Conservation (phyloP, 1,284 basidiomycete genomes). For the Naganishia liquefaciens region DNA sequence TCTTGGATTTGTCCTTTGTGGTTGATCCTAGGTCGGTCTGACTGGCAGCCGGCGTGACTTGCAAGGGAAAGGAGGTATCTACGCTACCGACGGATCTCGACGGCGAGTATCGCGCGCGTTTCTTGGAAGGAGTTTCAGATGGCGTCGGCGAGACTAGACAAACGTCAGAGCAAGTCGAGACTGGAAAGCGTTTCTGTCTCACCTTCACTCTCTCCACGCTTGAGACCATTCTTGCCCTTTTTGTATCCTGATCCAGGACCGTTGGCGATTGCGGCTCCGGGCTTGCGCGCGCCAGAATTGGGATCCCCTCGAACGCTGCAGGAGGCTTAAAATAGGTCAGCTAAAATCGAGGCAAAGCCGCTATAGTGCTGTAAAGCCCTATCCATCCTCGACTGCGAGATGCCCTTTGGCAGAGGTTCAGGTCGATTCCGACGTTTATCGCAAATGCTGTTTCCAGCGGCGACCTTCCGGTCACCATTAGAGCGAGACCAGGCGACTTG, state of each 20-base stretch:
- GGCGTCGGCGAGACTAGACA: slow-evolving; percentile 15
- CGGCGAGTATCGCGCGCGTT: slow-evolving; percentile 8
- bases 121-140: slow-evolving; percentile 20
- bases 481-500: too few species aligned
- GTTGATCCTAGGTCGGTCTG: background rate
- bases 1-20: slow-evolving; percentile 18
- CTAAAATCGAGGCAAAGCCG: too few species aligned
- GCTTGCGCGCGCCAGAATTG: slow-evolving; percentile 9
- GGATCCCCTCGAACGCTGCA: background rate
- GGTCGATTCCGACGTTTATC: too few species aligned
- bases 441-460: too few species aligned
- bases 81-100: slow-evolving; percentile 22
- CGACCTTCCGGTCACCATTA: too few species aligned
- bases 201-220: slow-evolving; percentile 33
- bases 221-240: slow-evolving; percentile 30
- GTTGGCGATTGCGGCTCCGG: background rate
- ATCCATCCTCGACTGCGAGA: background rate
- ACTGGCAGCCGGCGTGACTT: slow-evolving; percentile 6
- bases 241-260: slow-evolving; percentile 9
- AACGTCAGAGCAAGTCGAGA: background rate
- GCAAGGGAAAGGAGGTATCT: slow-evolving; percentile 4
- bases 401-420: background rate
- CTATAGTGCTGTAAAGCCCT: too few species aligned
- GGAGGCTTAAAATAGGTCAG: background rate
- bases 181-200: background rate